Evolutionary conservation across 2,329 filamentous ascomycete genomes (phyloP).

Genomic region (Hirsutella thompsonii): DNA sequence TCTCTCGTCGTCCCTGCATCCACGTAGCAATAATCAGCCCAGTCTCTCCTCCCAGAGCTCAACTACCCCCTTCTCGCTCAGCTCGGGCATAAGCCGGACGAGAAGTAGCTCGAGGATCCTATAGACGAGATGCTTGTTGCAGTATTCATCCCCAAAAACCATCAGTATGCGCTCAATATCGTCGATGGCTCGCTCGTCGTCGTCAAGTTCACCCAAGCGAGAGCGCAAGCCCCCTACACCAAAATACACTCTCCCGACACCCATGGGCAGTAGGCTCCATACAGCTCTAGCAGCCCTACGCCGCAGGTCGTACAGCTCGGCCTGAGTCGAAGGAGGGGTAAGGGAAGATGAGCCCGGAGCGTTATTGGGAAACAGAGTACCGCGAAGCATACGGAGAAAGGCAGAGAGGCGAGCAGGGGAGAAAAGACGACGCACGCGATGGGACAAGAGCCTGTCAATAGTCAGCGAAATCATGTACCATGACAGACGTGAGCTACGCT

Average conservation of each 20-base stretch:
- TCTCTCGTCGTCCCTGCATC: neutral
- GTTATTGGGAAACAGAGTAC: slow-evolving; percentile 78
- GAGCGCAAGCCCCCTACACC: slow-evolving; percentile 16
- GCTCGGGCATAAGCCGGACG: slow-evolving; percentile 73
- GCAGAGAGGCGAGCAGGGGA: slow-evolving; percentile 52
- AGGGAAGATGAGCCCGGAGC: slow-evolving; percentile 52
- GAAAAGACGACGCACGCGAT: slow-evolving; percentile 44
- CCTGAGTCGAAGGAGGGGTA: slow-evolving; percentile 44
- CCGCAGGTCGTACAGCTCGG: slow-evolving; percentile 48
- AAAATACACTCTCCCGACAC: slow-evolving; percentile 38
- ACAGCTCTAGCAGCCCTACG: slow-evolving; percentile 52
- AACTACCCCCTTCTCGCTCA: slow-evolving; percentile 56
- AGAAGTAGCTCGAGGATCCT: slow-evolving; percentile 68
- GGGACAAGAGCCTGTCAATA: slow-evolving; percentile 40
- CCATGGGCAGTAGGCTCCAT: slow-evolving; percentile 32
- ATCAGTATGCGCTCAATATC: slow-evolving; percentile 57
- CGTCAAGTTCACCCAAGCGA: slow-evolving; percentile 9
- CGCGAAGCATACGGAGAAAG: slow-evolving; percentile 58
- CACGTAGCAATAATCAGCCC: slow-evolving; percentile 8
- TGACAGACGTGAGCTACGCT: neutral
- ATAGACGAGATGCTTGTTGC: slow-evolving; percentile 88
- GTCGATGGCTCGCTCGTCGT: slow-evolving; percentile 28
- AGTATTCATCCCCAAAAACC: slow-evolving; percentile 68
- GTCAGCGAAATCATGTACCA: neutral
- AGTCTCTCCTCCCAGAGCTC: slow-evolving; percentile 67